These are phyloP conservation scores for Penicillium expansum DNA, from an alignment of 2,329 filamentous ascomycete genomes.

Conservation along the genomic window DNA sequence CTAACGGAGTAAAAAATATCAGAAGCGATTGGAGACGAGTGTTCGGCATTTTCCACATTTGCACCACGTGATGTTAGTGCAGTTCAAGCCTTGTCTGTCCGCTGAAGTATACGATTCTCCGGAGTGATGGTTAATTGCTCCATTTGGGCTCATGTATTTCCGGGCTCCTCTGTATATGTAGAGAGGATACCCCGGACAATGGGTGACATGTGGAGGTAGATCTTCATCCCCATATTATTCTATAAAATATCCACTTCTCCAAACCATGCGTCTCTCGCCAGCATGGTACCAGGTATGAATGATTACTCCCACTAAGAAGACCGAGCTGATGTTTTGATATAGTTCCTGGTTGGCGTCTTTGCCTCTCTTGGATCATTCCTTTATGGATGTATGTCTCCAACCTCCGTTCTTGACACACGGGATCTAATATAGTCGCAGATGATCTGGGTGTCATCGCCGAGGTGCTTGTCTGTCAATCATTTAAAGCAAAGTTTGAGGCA, in stretches of 20 bases:
- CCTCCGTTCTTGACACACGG: not conserved
- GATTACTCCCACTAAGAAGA: too few species aligned
- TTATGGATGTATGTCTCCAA: constrained; percentile 47
- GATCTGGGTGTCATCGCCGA: constrained; percentile 61
- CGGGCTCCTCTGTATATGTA: constrained; percentile 14
- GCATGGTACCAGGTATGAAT: constrained; percentile 56
- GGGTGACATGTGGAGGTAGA: constrained; percentile 20
- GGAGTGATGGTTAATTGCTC: constrained; percentile 6
- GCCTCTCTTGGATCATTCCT: constrained; percentile 59
- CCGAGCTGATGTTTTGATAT: constrained; percentile 1
- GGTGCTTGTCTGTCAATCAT: constrained; percentile 48
- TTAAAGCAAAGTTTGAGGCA: constrained; percentile 32
- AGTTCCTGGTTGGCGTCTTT: constrained; percentile 60
- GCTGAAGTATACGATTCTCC: not conserved
- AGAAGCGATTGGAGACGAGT: not conserved
- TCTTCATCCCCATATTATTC: constrained; percentile 21
- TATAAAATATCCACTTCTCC: not conserved
- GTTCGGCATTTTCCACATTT: not conserved
- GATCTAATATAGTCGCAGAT: constrained; percentile 29
- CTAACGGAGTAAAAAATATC: not conserved
- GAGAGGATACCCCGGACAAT: constrained; percentile 7
- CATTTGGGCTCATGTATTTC: not conserved
- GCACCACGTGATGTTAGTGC: not conserved
- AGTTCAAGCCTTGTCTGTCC: not conserved
- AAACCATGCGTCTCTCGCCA: constrained; percentile 54